These are phyloP conservation scores for Nakazawaea wyomingensis DNA, from an alignment of 805 yeast genomes.

Conservation along the genomic window DNA sequence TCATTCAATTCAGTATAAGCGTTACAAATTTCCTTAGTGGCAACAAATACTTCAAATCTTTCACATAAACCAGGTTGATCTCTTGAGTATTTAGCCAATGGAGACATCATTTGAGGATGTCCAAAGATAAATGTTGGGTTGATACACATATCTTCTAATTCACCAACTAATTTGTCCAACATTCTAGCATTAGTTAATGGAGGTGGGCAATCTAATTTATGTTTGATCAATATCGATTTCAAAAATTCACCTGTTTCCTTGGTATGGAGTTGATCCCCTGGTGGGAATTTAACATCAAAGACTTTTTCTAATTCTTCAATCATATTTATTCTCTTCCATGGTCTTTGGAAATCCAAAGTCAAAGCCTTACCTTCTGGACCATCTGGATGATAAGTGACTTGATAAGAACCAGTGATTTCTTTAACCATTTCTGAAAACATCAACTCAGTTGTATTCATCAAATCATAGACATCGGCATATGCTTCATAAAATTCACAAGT, in stretches of 20 bases:
- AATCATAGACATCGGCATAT: constrained; percentile 92
- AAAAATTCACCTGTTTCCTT: constrained; percentile 89
- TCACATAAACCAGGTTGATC: constrained; percentile 92
- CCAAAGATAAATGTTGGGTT: constrained; percentile 98
- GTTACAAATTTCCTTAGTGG: constrained; percentile 96
- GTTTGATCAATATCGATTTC: constrained; percentile 68
- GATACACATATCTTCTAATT: constrained; percentile 87
- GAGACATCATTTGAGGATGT: constrained; percentile 99
- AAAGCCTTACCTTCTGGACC: constrained; percentile 81
- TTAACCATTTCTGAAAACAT: constrained; percentile 97
- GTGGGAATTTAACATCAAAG: constrained; percentile 85
- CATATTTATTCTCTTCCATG: constrained; percentile 99
- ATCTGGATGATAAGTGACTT: constrained; percentile 85
- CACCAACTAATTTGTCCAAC: constrained; percentile 98
- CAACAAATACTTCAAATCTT: constrained; percentile 97
- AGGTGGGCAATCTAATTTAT: constrained; percentile 82
- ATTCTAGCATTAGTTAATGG: constrained; percentile 96
- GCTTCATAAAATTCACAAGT: constrained; percentile 99
- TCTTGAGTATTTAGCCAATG: constrained; percentile 95
- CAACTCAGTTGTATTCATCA: constrained; percentile 91
- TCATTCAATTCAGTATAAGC: constrained; percentile 99
- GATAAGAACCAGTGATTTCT: constrained; percentile 85
- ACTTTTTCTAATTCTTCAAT: constrained; percentile 90
- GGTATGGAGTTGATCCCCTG: constrained; percentile 93
- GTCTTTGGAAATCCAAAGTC: constrained; percentile 85